These are phyloP conservation scores for Earliella scabrosa DNA, from an alignment of 1,284 basidiomycete genomes.

Conservation along the genomic window DNA sequence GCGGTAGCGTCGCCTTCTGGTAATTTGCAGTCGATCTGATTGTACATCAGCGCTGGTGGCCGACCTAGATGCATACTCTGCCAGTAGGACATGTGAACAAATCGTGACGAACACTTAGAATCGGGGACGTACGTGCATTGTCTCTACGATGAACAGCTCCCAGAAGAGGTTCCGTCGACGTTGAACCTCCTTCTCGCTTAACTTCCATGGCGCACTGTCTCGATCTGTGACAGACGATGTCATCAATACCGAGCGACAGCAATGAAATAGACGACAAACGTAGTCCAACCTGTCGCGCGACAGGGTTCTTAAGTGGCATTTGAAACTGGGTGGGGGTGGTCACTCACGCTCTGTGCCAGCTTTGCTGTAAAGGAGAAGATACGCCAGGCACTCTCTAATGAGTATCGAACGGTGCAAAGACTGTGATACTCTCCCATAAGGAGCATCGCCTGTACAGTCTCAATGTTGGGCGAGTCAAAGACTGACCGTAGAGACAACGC, in stretches of 20 bases:
- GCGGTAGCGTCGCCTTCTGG: conserved; percentile 33
- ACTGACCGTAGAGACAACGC: conserved; percentile 61
- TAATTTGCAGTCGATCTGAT: conserved; percentile 35
- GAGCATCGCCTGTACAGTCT: conserved; percentile 62
- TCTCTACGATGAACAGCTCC: conserved; percentile 44
- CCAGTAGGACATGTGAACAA: not conserved
- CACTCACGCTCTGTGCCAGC: conserved; percentile 41
- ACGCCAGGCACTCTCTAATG: conserved; percentile 41
- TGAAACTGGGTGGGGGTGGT: not conserved
- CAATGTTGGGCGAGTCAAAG: conserved; percentile 64
- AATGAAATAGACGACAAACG: conserved; percentile 29
- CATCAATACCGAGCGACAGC: not conserved
- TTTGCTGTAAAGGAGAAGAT: conserved; percentile 36
- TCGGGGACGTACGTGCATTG: conserved; percentile 37
- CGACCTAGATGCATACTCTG: conserved; percentile 37
- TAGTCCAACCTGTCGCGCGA: conserved; percentile 32
- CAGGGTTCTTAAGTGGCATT: conserved; percentile 1
- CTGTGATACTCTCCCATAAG: conserved; percentile 60
- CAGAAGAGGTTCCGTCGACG: conserved; percentile 47
- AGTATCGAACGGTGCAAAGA: conserved; percentile 51
- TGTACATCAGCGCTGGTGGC: conserved; percentile 29
- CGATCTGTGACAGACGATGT: conserved; percentile 37
- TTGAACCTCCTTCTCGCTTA: conserved; percentile 40
- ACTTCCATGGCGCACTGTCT: conserved; percentile 47
- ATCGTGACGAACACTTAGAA: not conserved